A percentile compares a stretch with the other conserved stretches of the same genome.
Conservation (phyloP, 2,329 filamentous ascomycete species). For the Nothomitra cinnamomea region DNA sequence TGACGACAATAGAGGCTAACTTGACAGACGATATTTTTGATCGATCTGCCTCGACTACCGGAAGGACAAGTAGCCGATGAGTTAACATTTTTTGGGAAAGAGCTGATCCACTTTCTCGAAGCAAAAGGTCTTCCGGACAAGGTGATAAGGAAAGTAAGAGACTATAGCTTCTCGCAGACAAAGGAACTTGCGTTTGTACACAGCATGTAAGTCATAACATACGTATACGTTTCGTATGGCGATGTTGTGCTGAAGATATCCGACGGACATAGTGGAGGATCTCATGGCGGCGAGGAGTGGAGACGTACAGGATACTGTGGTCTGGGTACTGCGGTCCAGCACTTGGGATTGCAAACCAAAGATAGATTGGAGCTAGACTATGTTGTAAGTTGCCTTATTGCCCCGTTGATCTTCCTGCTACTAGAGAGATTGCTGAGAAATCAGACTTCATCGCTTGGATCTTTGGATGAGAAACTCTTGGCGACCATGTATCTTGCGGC, state of each 20-base stretch:
- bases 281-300: conserved; percentile 19
- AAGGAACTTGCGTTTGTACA: conserved; percentile 63
- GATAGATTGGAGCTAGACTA: conserved; percentile 52
- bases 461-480: conserved; percentile 52
- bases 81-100: conserved; percentile 30
- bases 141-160: conserved; percentile 49
- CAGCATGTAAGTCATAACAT: conserved; percentile 45
- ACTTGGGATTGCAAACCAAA: conserved; percentile 42
- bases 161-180: conserved; percentile 71
- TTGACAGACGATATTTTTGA: conserved; percentile 60
- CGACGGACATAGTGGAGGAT: conserved; percentile 18
- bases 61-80: conserved; percentile 12
- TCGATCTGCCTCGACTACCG: conserved; percentile 58
- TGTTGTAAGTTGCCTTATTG: conserved; percentile 32
- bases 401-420: neutral
- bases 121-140: conserved; percentile 23
- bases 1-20: neutral
- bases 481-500: conserved; percentile 39
- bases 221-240: no score
- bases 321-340: conserved; percentile 47
- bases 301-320: conserved; percentile 54
- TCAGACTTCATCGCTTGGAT: conserved; percentile 66
- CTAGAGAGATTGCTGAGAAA: neutral
- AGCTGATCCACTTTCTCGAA: conserved; percentile 14
- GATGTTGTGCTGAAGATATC: conserved; percentile 7